Base-by-base conservation (phyloP, 2,329 filamentous ascomycete genomes). In the Raffaelea albimanens region DNA sequence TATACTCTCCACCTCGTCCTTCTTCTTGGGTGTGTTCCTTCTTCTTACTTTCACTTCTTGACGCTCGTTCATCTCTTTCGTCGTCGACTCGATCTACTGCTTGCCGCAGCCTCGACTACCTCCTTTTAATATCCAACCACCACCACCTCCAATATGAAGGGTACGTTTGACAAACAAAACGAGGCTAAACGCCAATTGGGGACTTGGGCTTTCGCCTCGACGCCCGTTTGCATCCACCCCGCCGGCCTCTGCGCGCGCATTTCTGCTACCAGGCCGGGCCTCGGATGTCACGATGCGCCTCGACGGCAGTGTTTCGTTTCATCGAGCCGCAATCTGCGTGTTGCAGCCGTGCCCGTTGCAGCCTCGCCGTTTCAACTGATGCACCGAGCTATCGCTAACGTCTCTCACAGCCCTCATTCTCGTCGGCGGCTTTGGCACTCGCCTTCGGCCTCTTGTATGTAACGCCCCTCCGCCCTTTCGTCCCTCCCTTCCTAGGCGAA, bases 391-490 rank as follows among this genome's bases (percentile, higher is more conserved):
- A n/a, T 19, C 34, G 40, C 40, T 42, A 25, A 42, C 40, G 18
- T 9, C 13, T 20, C 11, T 19, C 57, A 52, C 63, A 96, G 89
- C 90, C 73, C 85, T 96, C 66, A 96, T 95, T 84, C 90, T 97
- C 66, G 93, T 97, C 70, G 93, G 93, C 73, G 93, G 91, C 69
- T 98, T 96, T 70, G 91, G 91, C 73, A 98, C 91, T 69, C 90
- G 91, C 71, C 85, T 98, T 63, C 87, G 91, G 66, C 91, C 91
- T 75, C 80, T 97, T 64, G 88, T 95, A 83, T 65, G 83, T 72
- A n/a, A n/a, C n/a, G n/a, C n/a, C n/a, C n/a, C n/a, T n/a, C n/a
- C n/a, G n/a, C n/a, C n/a, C n/a, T n/a, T n/a, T n/a, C n/a, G n/a
- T n/a, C n/a, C n/a, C n/a, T n/a, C n/a, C n/a, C n/a, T n/a, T n/a